These are phyloP conservation scores for Astrephomene gubernaculifera DNA, from an alignment of 139 green algal genomes.

Conservation along the genomic window DNA sequence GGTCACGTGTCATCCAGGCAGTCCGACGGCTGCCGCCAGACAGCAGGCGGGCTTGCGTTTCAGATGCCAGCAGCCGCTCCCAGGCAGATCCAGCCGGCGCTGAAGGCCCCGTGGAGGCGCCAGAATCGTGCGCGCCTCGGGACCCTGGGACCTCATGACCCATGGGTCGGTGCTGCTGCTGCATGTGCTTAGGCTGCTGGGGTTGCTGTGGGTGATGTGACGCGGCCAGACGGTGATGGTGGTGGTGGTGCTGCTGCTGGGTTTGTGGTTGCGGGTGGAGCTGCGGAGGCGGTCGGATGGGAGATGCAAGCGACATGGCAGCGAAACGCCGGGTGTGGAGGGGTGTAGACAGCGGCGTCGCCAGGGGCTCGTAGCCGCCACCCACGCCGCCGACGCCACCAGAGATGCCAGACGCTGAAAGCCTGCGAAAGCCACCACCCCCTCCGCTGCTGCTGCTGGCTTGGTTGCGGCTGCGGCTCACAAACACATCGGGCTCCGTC, in stretches of 20 bases:
- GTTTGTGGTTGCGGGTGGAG: not conserved
- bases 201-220: not conserved
- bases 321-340: constrained; percentile 41
- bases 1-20: constrained; percentile 2
- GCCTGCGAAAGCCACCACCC: not conserved
- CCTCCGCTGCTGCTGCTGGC: not conserved
- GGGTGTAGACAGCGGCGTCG: constrained; percentile 30
- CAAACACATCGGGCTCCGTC: constrained; percentile 19
- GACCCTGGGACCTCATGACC: too few relatives aligned
- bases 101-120: not conserved
- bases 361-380: not conserved
- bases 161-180: not conserved
- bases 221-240: too few relatives aligned
- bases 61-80: constrained; percentile 19
- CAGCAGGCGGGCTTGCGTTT: not conserved
- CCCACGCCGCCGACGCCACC: constrained; percentile 10
- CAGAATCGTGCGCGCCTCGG: not conserved
- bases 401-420: not conserved
- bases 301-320: constrained; percentile 40
- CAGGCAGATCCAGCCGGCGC: constrained; percentile 5
- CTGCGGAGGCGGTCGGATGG: not conserved
- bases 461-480: too few relatives aligned
- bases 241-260: not conserved
- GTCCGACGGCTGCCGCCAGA: not conserved
- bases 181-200: not conserved